Evolutionary conservation across 1,284 basidiomycete genomes (phyloP).

Genomic region (Phellopilus nigrolimitatus): DNA sequence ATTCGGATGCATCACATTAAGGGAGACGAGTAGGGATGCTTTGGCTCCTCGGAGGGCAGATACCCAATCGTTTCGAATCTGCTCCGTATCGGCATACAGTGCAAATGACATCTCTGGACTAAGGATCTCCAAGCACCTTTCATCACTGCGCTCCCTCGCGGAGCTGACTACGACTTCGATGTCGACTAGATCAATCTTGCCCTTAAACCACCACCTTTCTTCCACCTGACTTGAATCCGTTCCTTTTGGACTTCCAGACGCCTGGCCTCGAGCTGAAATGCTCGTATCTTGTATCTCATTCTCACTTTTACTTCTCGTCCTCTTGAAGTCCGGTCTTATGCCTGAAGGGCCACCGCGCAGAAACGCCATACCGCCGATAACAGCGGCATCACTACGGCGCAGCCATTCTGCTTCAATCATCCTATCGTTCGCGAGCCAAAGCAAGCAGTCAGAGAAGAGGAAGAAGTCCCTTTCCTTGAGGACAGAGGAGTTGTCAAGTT

Average conservation of each 20-base stretch:
- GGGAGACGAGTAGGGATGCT: constrained; percentile 57
- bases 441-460: constrained; percentile 74
- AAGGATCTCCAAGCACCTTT: constrained; percentile 63
- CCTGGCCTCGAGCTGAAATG: constrained; percentile 23
- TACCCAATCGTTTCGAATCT: constrained; percentile 69
- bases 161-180: constrained; percentile 68
- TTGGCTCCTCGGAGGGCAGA: constrained; percentile 69
- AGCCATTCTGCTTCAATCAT: constrained; percentile 24
- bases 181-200: constrained; percentile 65
- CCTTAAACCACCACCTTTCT: constrained; percentile 67
- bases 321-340: constrained; percentile 35
- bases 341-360: constrained; percentile 17
- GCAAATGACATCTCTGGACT: constrained; percentile 77
- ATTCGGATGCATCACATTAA: constrained; percentile 65
- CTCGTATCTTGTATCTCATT: constrained; percentile 40
- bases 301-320: constrained; percentile 58
- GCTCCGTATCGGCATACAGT: constrained; percentile 53
- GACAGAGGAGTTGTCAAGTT: constrained; percentile 45
- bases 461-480: constrained; percentile 67
- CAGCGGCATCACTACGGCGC: constrained; percentile 21
- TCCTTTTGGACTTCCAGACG: constrained; percentile 31
- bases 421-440: constrained; percentile 59
- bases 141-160: constrained; percentile 40
- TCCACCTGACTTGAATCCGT: constrained; percentile 40
- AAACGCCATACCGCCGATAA: constrained; percentile 9